These are phyloP conservation scores for Aechmea fasciata DNA, from an alignment of 176 grass and related monocot species.

Conservation along the genomic window DNA sequence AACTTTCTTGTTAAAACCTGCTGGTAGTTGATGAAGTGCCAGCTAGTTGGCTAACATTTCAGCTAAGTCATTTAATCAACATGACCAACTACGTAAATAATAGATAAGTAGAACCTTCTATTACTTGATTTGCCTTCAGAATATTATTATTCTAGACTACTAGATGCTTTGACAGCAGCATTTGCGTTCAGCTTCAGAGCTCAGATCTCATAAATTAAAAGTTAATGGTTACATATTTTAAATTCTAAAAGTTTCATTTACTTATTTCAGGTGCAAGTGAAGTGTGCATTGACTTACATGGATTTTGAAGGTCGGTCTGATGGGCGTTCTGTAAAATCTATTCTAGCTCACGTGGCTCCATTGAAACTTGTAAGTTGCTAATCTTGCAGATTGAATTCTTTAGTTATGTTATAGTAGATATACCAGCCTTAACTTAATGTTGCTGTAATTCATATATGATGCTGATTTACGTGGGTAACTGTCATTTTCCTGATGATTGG, in stretches of 20 bases:
- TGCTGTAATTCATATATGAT: too few relatives aligned
- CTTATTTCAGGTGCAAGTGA: constrained; percentile 81
- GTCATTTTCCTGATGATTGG: too few relatives aligned
- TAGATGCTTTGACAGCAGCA: background rate
- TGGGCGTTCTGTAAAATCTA: constrained; percentile 84
- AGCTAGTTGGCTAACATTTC: too few relatives aligned
- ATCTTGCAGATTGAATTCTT: background rate
- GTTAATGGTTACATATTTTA: background rate
- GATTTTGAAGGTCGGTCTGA: constrained; percentile 99
- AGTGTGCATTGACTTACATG: constrained; percentile 83
- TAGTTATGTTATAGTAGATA: background rate
- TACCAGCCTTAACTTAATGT: background rate
- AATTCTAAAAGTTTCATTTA: constrained; percentile 3
- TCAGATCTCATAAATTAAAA: background rate
- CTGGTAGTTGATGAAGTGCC: too few relatives aligned
- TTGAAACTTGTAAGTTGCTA: constrained; percentile 73
- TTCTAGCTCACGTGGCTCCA: constrained; percentile 85
- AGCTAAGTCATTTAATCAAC: too few relatives aligned
- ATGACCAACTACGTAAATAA: too few relatives aligned
- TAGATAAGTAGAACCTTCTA: too few relatives aligned
- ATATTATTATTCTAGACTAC: background rate
- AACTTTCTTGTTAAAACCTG: too few relatives aligned
- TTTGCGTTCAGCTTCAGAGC: background rate
- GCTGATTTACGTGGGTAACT: too few relatives aligned
- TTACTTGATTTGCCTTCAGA: background rate